Percentiles rank a stretch among this genome's conserved stretches.
phyloP scores from a whole-genome alignment of 306 rosid species.

The Cucurbita maxima region DNA sequence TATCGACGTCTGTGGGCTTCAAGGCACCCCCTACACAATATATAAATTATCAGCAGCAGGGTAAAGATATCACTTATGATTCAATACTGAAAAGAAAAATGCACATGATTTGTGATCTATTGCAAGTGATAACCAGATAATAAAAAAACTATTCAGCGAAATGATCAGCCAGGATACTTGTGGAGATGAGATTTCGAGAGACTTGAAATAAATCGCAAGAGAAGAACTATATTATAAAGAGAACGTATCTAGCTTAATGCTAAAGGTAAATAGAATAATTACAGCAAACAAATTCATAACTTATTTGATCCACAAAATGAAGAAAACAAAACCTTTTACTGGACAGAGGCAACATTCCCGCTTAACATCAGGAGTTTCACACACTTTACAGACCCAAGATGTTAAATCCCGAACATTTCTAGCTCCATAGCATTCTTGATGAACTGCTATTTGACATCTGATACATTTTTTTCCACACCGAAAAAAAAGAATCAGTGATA shows the following conservation, averaged over 20 bases:
- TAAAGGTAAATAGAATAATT: not conserved
- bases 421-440: conserved; percentile 99
- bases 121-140: not conserved
- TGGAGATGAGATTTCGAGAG: not conserved
- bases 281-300: not conserved
- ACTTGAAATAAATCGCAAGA: not conserved
- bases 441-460: conserved; percentile 98
- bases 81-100: conserved; percentile 2
- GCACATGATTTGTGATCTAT: not conserved
- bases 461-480: not conserved
- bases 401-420: conserved; percentile 80
- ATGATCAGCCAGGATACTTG: not conserved
- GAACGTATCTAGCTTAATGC: not conserved
- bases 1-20: conserved; percentile 87
- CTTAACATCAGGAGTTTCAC: conserved; percentile 78
- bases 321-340: conserved; percentile 47
- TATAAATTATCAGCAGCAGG: conserved; percentile 10
- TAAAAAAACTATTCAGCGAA: not conserved
- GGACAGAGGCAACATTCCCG: conserved; percentile 99
- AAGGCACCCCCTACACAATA: conserved; percentile 81
- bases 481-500: not conserved
- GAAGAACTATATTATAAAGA: not conserved
- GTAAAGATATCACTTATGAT: conserved; percentile 8
- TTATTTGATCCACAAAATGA: conserved; percentile 9
- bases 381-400: conserved; percentile 97